Percentiles rank a stretch among this genome's conserved stretches.
phyloP scores from a whole-genome alignment of 805 yeast genomes.

The Saccharomycopsis sp. region DNA sequence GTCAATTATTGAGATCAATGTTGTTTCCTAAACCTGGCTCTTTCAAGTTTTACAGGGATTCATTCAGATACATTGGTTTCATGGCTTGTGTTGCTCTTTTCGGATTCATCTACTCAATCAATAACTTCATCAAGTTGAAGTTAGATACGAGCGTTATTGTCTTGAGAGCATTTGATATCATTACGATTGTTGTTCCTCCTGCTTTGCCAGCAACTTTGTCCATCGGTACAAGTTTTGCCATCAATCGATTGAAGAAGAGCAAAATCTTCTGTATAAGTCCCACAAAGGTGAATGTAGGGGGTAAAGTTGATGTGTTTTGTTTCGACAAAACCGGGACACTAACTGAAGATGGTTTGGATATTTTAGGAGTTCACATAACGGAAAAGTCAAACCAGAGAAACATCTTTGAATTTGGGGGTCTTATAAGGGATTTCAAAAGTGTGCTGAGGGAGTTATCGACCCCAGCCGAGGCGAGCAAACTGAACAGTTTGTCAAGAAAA shows the following conservation, averaged over 20 bases:
- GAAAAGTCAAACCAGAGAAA: slow-evolving; percentile 16
- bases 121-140: slow-evolving; percentile 72
- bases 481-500: not conserved
- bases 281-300: slow-evolving; percentile 91
- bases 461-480: slow-evolving; percentile 8
- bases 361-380: slow-evolving; percentile 52
- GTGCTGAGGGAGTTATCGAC: slow-evolving; percentile 16
- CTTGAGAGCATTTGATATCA: slow-evolving; percentile 83
- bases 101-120: slow-evolving; percentile 79
- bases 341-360: slow-evolving; percentile 94
- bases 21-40: slow-evolving; percentile 91
- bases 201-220: slow-evolving; percentile 97
- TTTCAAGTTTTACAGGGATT: slow-evolving; percentile 87
- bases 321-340: slow-evolving; percentile 97
- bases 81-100: slow-evolving; percentile 78
- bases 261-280: slow-evolving; percentile 88
- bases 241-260: slow-evolving; percentile 59
- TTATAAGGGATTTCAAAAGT: slow-evolving; percentile 21
- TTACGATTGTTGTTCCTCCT: slow-evolving; percentile 97
- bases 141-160: slow-evolving; percentile 61
- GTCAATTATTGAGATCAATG: slow-evolving; percentile 90
- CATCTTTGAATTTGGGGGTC: slow-evolving; percentile 17
- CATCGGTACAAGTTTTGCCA: slow-evolving; percentile 91
- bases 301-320: slow-evolving; percentile 81
- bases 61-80: slow-evolving; percentile 91